Base-by-base conservation (phyloP, 805 yeast genomes). In the Wickerhamiella azyma region DNA sequence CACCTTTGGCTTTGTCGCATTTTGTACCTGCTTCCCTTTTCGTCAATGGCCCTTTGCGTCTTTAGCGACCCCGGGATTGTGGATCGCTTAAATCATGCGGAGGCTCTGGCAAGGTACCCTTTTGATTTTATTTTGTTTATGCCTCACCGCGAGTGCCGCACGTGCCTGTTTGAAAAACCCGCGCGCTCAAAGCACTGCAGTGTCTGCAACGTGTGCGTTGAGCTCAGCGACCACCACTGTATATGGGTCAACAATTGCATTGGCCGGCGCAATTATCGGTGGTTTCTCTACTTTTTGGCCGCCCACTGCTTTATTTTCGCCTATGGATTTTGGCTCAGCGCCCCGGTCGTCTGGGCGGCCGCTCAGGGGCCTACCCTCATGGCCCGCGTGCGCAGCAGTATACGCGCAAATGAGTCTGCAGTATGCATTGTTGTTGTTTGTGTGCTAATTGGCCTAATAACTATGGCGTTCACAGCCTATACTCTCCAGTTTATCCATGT, bases 141-240 rank as follows among this genome's bases (percentile, higher is more conserved):
- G 55, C 65, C 70, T 6, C 63, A 60, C 41, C 64, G 61, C 11
- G 53, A 51, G 14, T 77, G 82, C 56, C 29, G 60, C 13, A 77
- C 81, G 0, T 77, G 82, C 50, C 53, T 52, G 43, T 55, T 53
- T 38, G 57, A 48, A 59, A 75, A 60, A 43, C 82, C 82, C 0
- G 81, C 82, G 2, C 59, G 82, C 26, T 71, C 78, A 11, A 77
- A 76, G 56, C 82, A 77, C 57, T 77, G 82, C 57, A 62, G 72
- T 10, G 61, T 62, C 10, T 77, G 81, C 55, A 59, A 65, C 36
- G 46, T 56, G 18, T 77, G 82, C 54, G 60, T 71, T 2, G 62
- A 68, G 35, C 53, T 70, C 50, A 66, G 61, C 51, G 82, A 77
- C 59, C 82, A 77, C 55, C 81, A 77, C 59, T 77, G 82, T 55